Base-by-base conservation (phyloP, 2,329 filamentous ascomycete genomes). In the Stemphylium vesicarium region DNA sequence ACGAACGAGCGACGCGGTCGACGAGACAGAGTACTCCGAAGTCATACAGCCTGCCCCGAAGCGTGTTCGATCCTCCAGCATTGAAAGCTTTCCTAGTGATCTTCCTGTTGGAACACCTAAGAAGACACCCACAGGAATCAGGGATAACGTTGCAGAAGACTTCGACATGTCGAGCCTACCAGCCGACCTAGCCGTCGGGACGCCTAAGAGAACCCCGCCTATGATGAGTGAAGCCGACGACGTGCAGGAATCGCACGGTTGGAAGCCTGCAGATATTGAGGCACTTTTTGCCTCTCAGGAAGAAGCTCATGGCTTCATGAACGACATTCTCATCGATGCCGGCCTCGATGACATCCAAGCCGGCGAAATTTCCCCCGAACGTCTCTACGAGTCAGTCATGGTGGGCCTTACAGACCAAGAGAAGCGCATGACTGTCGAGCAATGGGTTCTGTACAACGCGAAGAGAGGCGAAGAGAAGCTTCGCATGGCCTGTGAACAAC, bases 401-500 rank as follows among this genome's bases (percentile, higher is more conserved):
- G 81, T 81, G 0, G 84, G 84, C 12, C 77, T 99, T 48, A 88
- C 85, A 2, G 89, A 84, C 48, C 85, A 87, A 0, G 95, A 98
- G 79, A 92, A 89, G 79, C 81, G 84, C 33, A 96, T 99, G 93
- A 94, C 88, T 4, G 91, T 98, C 0, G 92, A 96, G 74, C 88
- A 97, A 75, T 99, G 94, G 92, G 89, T 99, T 35, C 81, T 87
- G 53, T 85, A 88, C 76, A 93, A 95, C 63, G 95, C 95, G 0
- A 83, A 84, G 57, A 82, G 88, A 70, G 92, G 91, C 0, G 93
- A 98, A 79, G 85, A 88, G 75, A 88, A 87, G 73, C 79, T 99
- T 50, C 88, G 88, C 69, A 79, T 82, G 32, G 90, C 96, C 72
- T 96, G 92, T 69, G 94, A 98, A 79, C 80, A 85, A 22, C 85